A percentile compares a stretch with the other conserved stretches of the same genome.
phyloP scores from a whole-genome alignment of 805 yeast species.

The Myxozyma geophila region DNA sequence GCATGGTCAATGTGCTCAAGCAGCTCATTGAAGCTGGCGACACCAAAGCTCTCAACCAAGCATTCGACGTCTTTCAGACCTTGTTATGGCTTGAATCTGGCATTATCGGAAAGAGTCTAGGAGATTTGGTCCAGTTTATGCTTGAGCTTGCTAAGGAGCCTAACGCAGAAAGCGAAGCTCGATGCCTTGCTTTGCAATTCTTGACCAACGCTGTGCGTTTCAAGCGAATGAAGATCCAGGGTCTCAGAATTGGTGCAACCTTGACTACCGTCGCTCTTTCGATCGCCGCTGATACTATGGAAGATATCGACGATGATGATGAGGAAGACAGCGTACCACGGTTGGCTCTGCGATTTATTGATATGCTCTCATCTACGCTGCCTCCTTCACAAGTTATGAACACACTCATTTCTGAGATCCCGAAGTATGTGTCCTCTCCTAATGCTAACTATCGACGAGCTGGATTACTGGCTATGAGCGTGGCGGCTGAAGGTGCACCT shows the following conservation, averaged over 20 bases:
- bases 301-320: conserved; percentile 84
- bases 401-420: conserved; percentile 64
- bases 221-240: conserved; percentile 78
- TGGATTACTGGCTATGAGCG: conserved; percentile 78
- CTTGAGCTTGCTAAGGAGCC: conserved; percentile 65
- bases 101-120: conserved; percentile 74
- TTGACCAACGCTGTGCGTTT: conserved; percentile 76
- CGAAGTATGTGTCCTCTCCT: conserved; percentile 52
- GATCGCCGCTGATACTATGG: conserved; percentile 76
- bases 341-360: conserved; percentile 78
- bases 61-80: conserved; percentile 84
- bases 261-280: conserved; percentile 73
- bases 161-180: conserved; percentile 72
- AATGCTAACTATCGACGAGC: conserved; percentile 85
- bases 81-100: conserved; percentile 76
- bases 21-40: conserved; percentile 74
- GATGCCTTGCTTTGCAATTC: conserved; percentile 83
- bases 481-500: conserved; percentile 90
- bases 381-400: conserved; percentile 92
- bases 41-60: conserved; percentile 67
- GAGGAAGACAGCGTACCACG: conserved; percentile 83
- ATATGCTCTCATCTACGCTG: conserved; percentile 75
- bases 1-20: conserved; percentile 79
- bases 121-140: conserved; percentile 71
- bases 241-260: conserved; percentile 82